Percentiles rank a stretch among this genome's conserved stretches.
phyloP scores from a whole-genome alignment of 495 filamentous ascomycete species.

The Cairneyella variabilis region DNA sequence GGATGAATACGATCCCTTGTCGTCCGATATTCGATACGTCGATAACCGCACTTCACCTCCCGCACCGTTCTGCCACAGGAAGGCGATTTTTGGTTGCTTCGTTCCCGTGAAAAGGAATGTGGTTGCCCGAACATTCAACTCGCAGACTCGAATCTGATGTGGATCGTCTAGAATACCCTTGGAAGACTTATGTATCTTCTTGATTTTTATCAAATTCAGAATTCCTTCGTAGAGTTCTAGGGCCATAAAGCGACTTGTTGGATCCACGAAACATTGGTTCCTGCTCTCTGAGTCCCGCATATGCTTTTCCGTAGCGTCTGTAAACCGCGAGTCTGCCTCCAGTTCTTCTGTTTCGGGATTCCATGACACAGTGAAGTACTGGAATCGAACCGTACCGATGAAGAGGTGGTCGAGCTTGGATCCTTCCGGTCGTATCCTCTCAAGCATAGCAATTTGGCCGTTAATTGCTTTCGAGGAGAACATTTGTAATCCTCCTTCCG shows the following conservation, averaged over 20 bases:
- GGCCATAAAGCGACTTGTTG: constrained; percentile 73
- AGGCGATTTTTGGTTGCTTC: constrained; percentile 71
- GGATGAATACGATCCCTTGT: constrained; percentile 39
- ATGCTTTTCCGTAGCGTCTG: constrained; percentile 73
- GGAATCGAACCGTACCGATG: constrained; percentile 82
- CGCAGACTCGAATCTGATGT: constrained; percentile 71
- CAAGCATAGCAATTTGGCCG: constrained; percentile 81
- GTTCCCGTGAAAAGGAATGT: constrained; percentile 74
- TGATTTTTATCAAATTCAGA: constrained; percentile 68
- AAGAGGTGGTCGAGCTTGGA: constrained; percentile 83
- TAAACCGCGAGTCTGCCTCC: constrained; percentile 63
- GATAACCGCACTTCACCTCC: constrained; percentile 59
- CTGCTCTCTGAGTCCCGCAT: constrained; percentile 73
- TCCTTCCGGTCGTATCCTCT: constrained; percentile 71
- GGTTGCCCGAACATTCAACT: constrained; percentile 80
- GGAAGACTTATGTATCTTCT: constrained; percentile 55
- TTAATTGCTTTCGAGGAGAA: constrained; percentile 65
- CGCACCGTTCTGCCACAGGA: constrained; percentile 75
- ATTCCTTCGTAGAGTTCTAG: constrained; percentile 88
- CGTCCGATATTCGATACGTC: constrained; percentile 53
- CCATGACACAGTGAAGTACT: constrained; percentile 89
- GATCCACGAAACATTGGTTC: constrained; percentile 78
- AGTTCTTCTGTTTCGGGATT: constrained; percentile 57
- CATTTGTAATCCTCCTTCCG: constrained; percentile 42
- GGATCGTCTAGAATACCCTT: constrained; percentile 59